These are phyloP conservation scores for Schrenkiella parvula DNA, from an alignment of 345 rosid species.

Conservation along the genomic window DNA sequence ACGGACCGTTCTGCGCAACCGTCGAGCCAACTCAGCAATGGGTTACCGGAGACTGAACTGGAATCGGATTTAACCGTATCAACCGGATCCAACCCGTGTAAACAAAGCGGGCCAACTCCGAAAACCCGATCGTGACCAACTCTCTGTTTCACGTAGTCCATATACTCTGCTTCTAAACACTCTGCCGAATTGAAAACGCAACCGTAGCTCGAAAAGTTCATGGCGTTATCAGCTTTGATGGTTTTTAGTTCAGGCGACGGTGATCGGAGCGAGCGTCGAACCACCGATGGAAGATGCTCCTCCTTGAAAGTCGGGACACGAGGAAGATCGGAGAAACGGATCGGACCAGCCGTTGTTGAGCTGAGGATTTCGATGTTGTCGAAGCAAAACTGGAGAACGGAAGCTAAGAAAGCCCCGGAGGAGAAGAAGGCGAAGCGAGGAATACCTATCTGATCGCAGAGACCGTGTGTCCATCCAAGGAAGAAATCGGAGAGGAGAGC, in stretches of 20 bases:
- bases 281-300: slow-evolving; percentile 47
- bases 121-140: slow-evolving; percentile 48
- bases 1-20: slow-evolving; percentile 51
- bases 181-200: slow-evolving; percentile 45
- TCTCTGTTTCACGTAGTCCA: slow-evolving; percentile 35
- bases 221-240: slow-evolving; percentile 23
- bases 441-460: slow-evolving; percentile 27
- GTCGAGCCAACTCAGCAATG: slow-evolving; percentile 48
- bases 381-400: slow-evolving; percentile 34
- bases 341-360: slow-evolving; percentile 10
- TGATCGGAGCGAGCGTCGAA: slow-evolving; percentile 23
- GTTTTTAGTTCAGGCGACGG: slow-evolving; percentile 28
- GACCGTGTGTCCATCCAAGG: slow-evolving; percentile 64
- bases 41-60: not conserved
- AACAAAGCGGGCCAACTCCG: slow-evolving; percentile 53
- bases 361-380: slow-evolving; percentile 12
- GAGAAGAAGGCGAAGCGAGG: slow-evolving; percentile 53
- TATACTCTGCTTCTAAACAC: slow-evolving; percentile 40
- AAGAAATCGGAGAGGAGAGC: slow-evolving; percentile 40
- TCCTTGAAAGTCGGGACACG: slow-evolving; percentile 41
- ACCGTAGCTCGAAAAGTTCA: slow-evolving; percentile 43
- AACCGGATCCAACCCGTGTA: slow-evolving; percentile 31
- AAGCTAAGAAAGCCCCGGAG: slow-evolving; percentile 33
- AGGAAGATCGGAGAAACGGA: slow-evolving; percentile 45
- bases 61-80: not conserved